Percentiles rank a stretch among this genome's conserved stretches.
These are phyloP conservation scores for Yamadazyma olivae DNA, from an alignment of 805 yeast species.

Conservation along the genomic window DNA sequence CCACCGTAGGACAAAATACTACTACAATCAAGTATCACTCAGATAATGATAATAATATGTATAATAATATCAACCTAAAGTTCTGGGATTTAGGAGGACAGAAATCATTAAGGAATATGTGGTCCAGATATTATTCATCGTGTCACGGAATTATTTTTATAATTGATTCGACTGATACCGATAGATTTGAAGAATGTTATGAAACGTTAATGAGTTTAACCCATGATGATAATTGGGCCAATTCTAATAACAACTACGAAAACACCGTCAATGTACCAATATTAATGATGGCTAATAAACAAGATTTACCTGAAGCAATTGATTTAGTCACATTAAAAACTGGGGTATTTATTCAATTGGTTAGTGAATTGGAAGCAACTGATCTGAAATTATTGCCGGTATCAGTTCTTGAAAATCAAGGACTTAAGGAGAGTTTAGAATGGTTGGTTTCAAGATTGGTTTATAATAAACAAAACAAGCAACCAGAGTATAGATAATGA, in stretches of 20 bases:
- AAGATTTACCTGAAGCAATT: slow-evolving; percentile 59
- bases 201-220: slow-evolving; percentile 53
- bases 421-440: slow-evolving; percentile 81
- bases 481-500: slow-evolving; percentile 49
- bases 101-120: slow-evolving; percentile 73
- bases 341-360: slow-evolving; percentile 81
- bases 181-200: slow-evolving; percentile 78
- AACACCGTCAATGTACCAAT: slow-evolving; percentile 68
- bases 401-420: slow-evolving; percentile 80
- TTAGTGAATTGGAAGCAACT: slow-evolving; percentile 78
- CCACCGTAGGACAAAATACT: slow-evolving; percentile 94
- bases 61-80: slow-evolving; percentile 54
- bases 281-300: slow-evolving; percentile 93
- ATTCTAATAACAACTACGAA: slow-evolving; percentile 15
- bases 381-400: slow-evolving; percentile 89
- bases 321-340: slow-evolving; percentile 61
- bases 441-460: slow-evolving; percentile 79
- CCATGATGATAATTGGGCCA: slow-evolving; percentile 41
- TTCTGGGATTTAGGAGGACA: slow-evolving; percentile 99
- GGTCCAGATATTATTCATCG: slow-evolving; percentile 81
- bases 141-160: slow-evolving; percentile 92
- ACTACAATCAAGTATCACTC: slow-evolving; percentile 34
- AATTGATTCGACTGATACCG: slow-evolving; percentile 86
- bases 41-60: slow-evolving; percentile 10
- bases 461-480: slow-evolving; percentile 59